Base-by-base conservation (phyloP, 306 rosid genomes). In the Sindora glabra region DNA sequence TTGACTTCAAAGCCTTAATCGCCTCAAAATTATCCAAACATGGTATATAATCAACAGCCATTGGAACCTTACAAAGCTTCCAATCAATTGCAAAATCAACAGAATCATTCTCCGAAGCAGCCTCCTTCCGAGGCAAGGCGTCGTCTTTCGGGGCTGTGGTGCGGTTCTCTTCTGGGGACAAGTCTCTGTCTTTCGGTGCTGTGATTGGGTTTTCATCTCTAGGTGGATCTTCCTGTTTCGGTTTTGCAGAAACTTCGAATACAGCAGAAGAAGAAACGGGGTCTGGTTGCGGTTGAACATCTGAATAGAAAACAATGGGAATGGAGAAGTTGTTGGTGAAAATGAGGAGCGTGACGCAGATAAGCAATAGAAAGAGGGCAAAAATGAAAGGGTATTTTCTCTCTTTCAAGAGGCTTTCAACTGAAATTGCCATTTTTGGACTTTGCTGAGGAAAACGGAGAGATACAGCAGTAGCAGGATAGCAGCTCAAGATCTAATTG, bases 11-110 rank as follows among this genome's bases (percentile, higher is more conserved):
- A 18, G 89, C 90, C 78, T 70, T 86, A 70, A 89, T 86, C 44
- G 82, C 99, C 65, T 45, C 19, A 22, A 17, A 38, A 30, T 92
- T 92, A 75, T 92, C 99, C 77, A 92, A 73, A 67, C 99, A 92
- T 3, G 99, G 99, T 14, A 92, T 89, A 64, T 25, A 74, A 73
- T 92, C 99, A 17, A 53, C 74, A 2, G 75, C 80, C 52, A 64
- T 40, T 0, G 81, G 39, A 0, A 74, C 87, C 41, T 49, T 25
- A 76, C 99, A 92, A 17, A 86, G 89, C 62, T 57, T 71, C 96
- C 96, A 92, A 14, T 45, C 44, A 1, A 80, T 32, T n/a, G n/a
- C n/a, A n/a, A n/a, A n/a, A n/a, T n/a, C n/a, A n/a, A n/a, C n/a
- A n/a, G n/a, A n/a, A n/a, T n/a, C n/a, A n/a, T n/a, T n/a, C 3